A percentile compares a stretch with the other conserved stretches of the same genome.
Conservation (phyloP, 148 eudicot genomes). For the Chenopodium quinoa region DNA sequence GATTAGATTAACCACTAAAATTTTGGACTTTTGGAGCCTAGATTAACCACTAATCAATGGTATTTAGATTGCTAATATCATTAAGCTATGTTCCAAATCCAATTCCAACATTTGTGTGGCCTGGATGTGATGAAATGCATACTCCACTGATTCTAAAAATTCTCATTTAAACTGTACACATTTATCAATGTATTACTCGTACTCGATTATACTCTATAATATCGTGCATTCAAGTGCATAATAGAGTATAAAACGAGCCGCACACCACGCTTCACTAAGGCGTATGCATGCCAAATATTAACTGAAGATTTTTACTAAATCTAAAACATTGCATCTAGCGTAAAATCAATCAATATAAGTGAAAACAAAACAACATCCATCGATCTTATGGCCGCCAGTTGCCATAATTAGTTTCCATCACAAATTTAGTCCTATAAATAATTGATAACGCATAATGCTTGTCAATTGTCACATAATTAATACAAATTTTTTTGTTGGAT, state of each 20-base stretch:
- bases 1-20: neutral
- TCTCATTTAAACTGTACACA: too few species aligned
- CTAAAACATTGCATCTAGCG: neutral
- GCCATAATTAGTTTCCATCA: neutral
- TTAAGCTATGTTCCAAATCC: neutral
- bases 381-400: neutral
- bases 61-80: neutral
- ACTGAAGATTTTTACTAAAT: neutral
- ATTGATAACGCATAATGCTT: neutral
- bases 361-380: neutral
- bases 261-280: neutral
- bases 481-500: too few species aligned
- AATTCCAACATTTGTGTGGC: neutral
- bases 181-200: too few species aligned
- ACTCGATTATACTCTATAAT: too few species aligned
- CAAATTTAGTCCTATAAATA: neutral
- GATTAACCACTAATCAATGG: neutral
- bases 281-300: neutral
- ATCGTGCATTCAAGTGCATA: too few species aligned
- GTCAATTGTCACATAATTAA: conserved; percentile 2
- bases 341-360: neutral
- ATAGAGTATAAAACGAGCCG: too few species aligned
- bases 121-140: neutral
- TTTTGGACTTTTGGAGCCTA: neutral
- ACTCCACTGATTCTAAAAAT: too few species aligned